These are phyloP conservation scores for Malassezia globosa DNA, from an alignment of 1,284 basidiomycete species.

Conservation along the genomic window DNA sequence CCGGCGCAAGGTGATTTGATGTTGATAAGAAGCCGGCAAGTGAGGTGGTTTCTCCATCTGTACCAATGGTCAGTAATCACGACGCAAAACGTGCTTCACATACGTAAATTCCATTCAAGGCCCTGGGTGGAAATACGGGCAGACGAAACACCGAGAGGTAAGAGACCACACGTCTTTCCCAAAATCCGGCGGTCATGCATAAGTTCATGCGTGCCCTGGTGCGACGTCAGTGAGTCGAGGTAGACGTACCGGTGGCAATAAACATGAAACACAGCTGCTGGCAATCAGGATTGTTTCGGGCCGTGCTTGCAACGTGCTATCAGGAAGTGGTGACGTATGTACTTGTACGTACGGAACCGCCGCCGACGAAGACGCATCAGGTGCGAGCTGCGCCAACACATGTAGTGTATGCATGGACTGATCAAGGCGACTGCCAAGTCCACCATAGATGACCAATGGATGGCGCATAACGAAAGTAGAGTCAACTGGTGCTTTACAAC, in stretches of 20 bases:
- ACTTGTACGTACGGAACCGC: constrained; percentile 49
- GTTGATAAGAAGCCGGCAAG: constrained; percentile 58
- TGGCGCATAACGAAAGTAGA: no score
- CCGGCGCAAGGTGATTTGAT: constrained; percentile 63
- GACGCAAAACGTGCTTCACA: constrained; percentile 39
- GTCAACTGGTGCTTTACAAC: constrained; percentile 15
- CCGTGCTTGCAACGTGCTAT: no score
- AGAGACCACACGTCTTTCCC: constrained; percentile 79
- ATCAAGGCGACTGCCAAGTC: constrained; percentile 78
- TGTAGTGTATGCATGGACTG: constrained; percentile 86
- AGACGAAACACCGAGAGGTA: constrained; percentile 61
- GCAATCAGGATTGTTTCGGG: no score
- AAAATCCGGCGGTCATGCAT: constrained; percentile 61
- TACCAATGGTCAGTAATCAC: background rate
- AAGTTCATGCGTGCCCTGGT: constrained; percentile 68
- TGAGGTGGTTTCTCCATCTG: constrained; percentile 21
- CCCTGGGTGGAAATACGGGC: constrained; percentile 70
- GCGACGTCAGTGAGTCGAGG: no score
- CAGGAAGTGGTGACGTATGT: constrained; percentile 34
- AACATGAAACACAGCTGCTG: no score
- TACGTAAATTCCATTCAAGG: constrained; percentile 78
- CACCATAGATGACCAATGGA: constrained; percentile 68
- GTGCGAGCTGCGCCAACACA: constrained; percentile 62
- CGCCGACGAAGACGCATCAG: no score
- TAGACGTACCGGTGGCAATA: no score